Evolutionary conservation across 2,329 filamentous ascomycete genomes (phyloP), one percentile per base, ranked within the genome.

Genomic region (Coniochaeta ligniaria): DNA sequence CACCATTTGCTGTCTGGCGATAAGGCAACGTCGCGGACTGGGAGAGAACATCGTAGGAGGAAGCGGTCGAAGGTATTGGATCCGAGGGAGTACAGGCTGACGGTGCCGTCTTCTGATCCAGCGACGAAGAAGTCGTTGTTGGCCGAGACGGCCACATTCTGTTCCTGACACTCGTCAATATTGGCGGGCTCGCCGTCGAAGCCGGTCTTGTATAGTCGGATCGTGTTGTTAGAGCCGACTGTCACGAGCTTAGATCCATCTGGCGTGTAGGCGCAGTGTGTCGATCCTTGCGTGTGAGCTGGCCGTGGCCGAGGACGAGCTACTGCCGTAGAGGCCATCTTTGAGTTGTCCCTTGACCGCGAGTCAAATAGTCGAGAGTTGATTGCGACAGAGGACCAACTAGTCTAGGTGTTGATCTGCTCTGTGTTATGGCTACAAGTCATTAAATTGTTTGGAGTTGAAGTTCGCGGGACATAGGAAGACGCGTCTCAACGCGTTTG

Each of bases 81-180:
- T 60, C 84, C 81, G 57, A 97, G 82, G n/a, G 90, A 90, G 78
- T 96, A 99, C 68, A 92, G 86, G 78, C 90, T 96, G 69, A 99
- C 92, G n/a, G 90, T 95, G 70, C 96, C 95, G 76, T 98, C 93
- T 74, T 99, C 94, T 22, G 91, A 91, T 31, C 92, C 95, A 63
- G 92, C 87, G 52, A 98, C 85, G 71, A 97, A 96, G 73, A 90
- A 92, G 62, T 89, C 85, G 70, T 94, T 83, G 38, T 86, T 85
- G 22, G 92, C 86, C 33, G 86, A 89, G 24, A 98, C 85, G 35
- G 89, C 87, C 22, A 90, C 81, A 70, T 96, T 96, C 65, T 91
- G 89, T 67, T 97, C 94, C 63, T 90, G 89, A 60, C 89, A 92
- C 65, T 97, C 92, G 72, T 98, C 94, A 60, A 99, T 89, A 61